A percentile compares a stretch with the other conserved stretches of the same genome.
Evolutionary conservation across 2,329 filamentous ascomycete genomes (phyloP).

Genomic region (Helminthosporium solani): DNA sequence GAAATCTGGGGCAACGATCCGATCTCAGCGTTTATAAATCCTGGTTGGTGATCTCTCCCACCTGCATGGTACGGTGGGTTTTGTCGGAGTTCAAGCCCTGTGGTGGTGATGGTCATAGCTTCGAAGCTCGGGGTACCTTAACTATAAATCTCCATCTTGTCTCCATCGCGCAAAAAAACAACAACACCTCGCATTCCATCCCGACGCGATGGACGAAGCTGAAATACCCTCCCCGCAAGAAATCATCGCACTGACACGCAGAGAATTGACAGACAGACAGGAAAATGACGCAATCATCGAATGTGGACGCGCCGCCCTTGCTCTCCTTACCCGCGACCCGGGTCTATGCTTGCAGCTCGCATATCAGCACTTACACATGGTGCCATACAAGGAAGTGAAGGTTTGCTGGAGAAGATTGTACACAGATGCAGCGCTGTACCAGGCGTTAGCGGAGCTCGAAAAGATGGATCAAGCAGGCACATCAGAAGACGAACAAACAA

Average conservation of each 20-base stretch:
- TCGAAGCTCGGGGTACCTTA: background rate
- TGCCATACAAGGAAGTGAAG: conserved; percentile 66
- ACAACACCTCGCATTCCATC: background rate
- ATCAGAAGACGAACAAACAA: conserved; percentile 3
- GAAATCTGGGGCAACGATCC: background rate
- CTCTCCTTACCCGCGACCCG: conserved; percentile 39
- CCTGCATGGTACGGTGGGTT: background rate
- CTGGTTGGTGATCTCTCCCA: background rate
- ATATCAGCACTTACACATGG: conserved; percentile 68
- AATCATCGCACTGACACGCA: conserved; percentile 26
- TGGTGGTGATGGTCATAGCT: background rate
- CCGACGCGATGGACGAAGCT: background rate
- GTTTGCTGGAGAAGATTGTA: conserved; percentile 69
- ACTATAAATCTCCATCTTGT: background rate
- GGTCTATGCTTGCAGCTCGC: conserved; percentile 60
- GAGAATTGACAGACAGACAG: conserved; percentile 18
- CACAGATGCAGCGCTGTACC: conserved; percentile 68
- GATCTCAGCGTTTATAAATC: background rate
- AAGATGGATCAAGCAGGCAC: too few relatives aligned
- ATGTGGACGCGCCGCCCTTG: conserved; percentile 46
- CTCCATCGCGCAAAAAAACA: background rate
- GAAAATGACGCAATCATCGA: conserved; percentile 34
- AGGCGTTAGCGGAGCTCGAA: conserved; percentile 47
- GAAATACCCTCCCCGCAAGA: conserved; percentile 20
- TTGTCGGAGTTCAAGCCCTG: background rate